Conservation (phyloP, 129 eudicot species). For the Logfia minima region DNA sequence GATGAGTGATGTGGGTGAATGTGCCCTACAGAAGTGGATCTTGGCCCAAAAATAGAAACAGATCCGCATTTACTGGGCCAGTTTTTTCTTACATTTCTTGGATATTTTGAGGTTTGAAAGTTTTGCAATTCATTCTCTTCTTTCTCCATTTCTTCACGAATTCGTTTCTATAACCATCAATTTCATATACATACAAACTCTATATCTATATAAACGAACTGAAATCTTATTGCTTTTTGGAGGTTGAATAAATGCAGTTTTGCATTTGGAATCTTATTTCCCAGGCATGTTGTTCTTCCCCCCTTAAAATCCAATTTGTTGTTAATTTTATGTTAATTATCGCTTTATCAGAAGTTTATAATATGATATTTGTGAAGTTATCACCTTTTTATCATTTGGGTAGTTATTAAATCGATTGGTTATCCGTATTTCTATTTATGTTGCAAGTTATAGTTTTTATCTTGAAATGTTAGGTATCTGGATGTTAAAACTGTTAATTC, state of each 20-base stretch:
- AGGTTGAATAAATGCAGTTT: conserved; percentile 19
- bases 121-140: conserved; percentile 12
- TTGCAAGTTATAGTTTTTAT: background rate
- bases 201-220: background rate
- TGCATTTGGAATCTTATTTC: conserved; percentile 28
- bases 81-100: background rate
- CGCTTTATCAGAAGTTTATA: background rate
- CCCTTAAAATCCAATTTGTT: background rate
- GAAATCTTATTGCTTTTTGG: background rate
- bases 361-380: background rate
- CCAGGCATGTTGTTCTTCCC: conserved; percentile 27
- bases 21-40: conserved; percentile 40
- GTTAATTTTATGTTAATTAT: background rate
- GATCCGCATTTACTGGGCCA: conserved; percentile 31
- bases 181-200: background rate
- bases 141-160: conserved; percentile 32
- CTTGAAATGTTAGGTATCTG: conserved; percentile 6
- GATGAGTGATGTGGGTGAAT: background rate
- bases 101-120: conserved; percentile 19
- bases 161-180: background rate
- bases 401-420: conserved; percentile 11
- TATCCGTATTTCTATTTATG: background rate
- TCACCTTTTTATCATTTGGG: background rate
- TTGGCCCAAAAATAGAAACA: conserved; percentile 16
- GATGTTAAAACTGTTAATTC: background rate